phyloP scores from a whole-genome alignment of 2,329 filamentous ascomycete species.

The Penicillium concentricum region DNA sequence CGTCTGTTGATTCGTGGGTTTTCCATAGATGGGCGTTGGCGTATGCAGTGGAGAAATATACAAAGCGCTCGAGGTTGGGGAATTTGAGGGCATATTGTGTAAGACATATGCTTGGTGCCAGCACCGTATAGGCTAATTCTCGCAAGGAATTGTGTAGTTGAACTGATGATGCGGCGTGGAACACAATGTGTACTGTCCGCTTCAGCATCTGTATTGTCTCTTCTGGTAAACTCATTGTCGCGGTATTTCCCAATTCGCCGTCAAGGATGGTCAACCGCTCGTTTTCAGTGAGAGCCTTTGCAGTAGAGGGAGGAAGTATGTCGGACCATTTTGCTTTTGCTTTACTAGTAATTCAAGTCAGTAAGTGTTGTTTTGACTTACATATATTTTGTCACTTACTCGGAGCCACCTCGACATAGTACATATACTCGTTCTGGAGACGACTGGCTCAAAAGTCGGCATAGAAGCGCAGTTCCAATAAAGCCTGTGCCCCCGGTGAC shows the following conservation, averaged over 20 bases:
- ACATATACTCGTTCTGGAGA: constrained; percentile 20
- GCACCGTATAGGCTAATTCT: constrained; percentile 19
- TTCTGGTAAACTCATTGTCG: constrained; percentile 22
- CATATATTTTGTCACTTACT: constrained; percentile 5
- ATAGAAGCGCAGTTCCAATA: constrained; percentile 23
- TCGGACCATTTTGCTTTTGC: constrained; percentile 20
- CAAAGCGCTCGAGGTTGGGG: constrained; percentile 21
- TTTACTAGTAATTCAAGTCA: constrained; percentile 8
- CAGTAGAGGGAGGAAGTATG: constrained; percentile 14
- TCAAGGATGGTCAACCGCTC: constrained; percentile 20
- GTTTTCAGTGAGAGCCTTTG: constrained; percentile 12
- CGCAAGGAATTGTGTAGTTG: constrained; percentile 19
- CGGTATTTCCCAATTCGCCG: constrained; percentile 22
- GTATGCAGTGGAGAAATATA: constrained; percentile 23
- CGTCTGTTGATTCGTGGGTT: constrained; percentile 11
- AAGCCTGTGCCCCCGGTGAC: constrained; percentile 25
- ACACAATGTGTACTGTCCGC: constrained; percentile 19
- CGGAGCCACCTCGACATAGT: constrained; percentile 20
- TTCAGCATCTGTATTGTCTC: constrained; percentile 22
- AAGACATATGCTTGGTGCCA: constrained; percentile 21
- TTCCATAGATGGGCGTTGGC: constrained; percentile 23
- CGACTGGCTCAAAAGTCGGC: constrained; percentile 19
- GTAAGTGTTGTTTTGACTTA: not conserved
- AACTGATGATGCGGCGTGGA: constrained; percentile 19
- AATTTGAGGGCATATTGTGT: constrained; percentile 22